Conservation (phyloP, 192 early-diverging fungal genomes). For the Gigaspora rosea region DNA sequence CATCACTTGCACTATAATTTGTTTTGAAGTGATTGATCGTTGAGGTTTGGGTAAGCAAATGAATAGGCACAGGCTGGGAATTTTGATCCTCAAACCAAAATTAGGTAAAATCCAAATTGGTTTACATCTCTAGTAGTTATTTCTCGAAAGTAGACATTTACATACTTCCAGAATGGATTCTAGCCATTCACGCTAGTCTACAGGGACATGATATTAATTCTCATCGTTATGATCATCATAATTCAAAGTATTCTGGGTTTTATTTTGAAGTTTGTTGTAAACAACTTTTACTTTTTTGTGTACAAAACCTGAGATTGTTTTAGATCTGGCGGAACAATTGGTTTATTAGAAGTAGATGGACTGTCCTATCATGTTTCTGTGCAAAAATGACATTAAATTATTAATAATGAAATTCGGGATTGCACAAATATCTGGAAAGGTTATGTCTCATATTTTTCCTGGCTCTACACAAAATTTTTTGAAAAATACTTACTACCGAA, state of each 20-base stretch:
- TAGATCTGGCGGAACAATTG: not conserved
- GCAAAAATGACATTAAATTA: not conserved
- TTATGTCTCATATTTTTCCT: too few species aligned
- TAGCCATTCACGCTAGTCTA: not conserved
- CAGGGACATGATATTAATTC: not conserved
- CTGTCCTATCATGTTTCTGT: not conserved
- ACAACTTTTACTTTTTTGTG: not conserved
- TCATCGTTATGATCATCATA: not conserved
- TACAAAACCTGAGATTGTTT: not conserved
- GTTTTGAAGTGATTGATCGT: too few species aligned
- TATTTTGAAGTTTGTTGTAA: not conserved
- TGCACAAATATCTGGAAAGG: not conserved
- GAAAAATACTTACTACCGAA: not conserved
- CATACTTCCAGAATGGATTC: not conserved
- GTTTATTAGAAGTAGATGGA: slow-evolving; percentile 7
- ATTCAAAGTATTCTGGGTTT: not conserved
- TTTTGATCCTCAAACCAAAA: too few species aligned
- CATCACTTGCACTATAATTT: too few species aligned
- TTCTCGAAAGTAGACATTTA: too few species aligned
- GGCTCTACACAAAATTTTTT: too few species aligned
- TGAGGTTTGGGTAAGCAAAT: too few species aligned
- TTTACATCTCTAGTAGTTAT: too few species aligned
- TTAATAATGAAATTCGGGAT: not conserved
- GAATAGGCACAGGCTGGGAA: too few species aligned
- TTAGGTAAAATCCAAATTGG: too few species aligned